These are phyloP conservation scores for Fomes fomentarius DNA, from an alignment of 1,284 basidiomycete genomes.

Conservation along the genomic window DNA sequence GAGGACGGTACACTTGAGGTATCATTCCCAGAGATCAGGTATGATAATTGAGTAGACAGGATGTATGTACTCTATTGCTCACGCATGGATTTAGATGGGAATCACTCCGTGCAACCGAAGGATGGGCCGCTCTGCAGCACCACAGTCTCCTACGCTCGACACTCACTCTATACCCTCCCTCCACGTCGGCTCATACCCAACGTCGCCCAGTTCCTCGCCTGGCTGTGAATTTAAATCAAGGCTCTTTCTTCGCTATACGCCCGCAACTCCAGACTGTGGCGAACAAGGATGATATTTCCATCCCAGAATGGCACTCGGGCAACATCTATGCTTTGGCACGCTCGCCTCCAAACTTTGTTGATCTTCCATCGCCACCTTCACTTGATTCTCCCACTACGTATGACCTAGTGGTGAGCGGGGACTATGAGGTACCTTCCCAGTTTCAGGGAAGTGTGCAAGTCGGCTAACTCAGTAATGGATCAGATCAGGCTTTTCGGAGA, in stretches of 20 bases:
- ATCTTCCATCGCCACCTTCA: conserved; percentile 51
- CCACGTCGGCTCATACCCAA: neutral
- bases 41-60: conserved; percentile 9
- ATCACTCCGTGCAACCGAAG: conserved; percentile 67
- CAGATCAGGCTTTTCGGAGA: conserved; percentile 83
- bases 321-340: conserved; percentile 71
- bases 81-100: conserved; percentile 55
- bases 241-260: conserved; percentile 68
- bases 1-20: conserved; percentile 54
- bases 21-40: conserved; percentile 66
- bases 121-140: conserved; percentile 84
- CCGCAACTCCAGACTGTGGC: conserved; percentile 34
- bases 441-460: neutral
- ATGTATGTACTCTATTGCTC: neutral
- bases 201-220: conserved; percentile 38
- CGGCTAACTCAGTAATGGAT: neutral
- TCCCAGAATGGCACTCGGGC: conserved; percentile 70
- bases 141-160: conserved; percentile 66
- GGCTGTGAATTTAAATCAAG: conserved; percentile 53
- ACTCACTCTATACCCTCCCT: conserved; percentile 57
- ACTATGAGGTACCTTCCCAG: conserved; percentile 61
- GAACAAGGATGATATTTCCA: conserved; percentile 14
- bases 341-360: conserved; percentile 50
- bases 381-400: conserved; percentile 46
- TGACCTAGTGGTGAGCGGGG: conserved; percentile 62